A percentile compares a stretch with the other conserved stretches of the same genome.
These are phyloP conservation scores for Cytospora piceicola DNA, from an alignment of 2,329 filamentous ascomycete species.

Conservation along the genomic window DNA sequence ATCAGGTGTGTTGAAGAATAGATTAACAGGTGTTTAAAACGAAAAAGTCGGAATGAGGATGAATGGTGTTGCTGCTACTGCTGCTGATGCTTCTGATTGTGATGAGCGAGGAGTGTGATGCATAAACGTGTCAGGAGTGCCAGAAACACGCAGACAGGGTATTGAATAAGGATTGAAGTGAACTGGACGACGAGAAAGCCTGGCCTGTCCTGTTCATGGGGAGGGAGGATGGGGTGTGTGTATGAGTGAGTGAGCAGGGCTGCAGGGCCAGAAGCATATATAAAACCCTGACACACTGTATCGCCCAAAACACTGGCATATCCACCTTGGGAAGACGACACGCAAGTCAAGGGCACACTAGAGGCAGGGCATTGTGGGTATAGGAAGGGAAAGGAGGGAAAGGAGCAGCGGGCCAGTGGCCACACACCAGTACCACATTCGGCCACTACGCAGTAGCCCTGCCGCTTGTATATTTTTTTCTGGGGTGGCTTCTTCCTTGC, in stretches of 20 bases:
- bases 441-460: conserved; percentile 5
- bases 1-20: background rate
- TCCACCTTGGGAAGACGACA: conserved; percentile 21
- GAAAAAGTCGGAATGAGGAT: conserved; percentile 7
- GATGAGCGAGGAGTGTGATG: background rate
- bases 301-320: conserved; percentile 27
- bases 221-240: conserved; percentile 11
- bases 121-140: background rate
- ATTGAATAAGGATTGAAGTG: conserved; percentile 14
- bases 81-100: background rate
- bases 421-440: conserved; percentile 6
- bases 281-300: conserved; percentile 34
- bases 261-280: conserved; percentile 30
- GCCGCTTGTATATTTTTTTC: conserved; percentile 6
- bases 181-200: conserved; percentile 12
- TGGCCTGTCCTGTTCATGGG: conserved; percentile 1
- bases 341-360: conserved; percentile 24
- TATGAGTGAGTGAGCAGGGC: conserved; percentile 24
- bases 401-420: conserved; percentile 18
- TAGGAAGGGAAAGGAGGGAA: conserved; percentile 17
- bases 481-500: conserved; percentile 24
- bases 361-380: conserved; percentile 12
- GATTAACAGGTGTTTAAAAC: conserved; percentile 33
- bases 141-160: conserved; percentile 18
- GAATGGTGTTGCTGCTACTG: background rate